Evolutionary conservation across 768 basidiomycete genomes (phyloP), one percentile per base, ranked within the genome.

Genomic region (Harrya chromipes): DNA sequence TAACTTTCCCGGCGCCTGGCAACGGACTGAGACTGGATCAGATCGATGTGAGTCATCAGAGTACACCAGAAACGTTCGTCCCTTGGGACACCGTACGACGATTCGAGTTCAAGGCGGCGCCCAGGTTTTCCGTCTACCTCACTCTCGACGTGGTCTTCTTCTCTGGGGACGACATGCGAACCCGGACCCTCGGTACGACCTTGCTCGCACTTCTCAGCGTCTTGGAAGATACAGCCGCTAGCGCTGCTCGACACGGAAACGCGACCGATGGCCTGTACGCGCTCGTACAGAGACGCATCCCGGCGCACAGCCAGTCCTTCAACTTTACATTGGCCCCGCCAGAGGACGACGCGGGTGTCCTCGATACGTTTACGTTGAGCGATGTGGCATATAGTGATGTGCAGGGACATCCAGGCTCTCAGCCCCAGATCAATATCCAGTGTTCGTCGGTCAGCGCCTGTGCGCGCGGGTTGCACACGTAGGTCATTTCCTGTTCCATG

Each of bases 401-500:
- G 31, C 36, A 35, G 12, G 4, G 33, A 6, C 31, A 27, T 10
- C 6, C 26, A 27, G 10, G 26, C 26, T 27, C 31, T 31, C 33
- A 33, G 33, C 16, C 52, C 2, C 40, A 40, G 5, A 61, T 74
- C 40, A 42, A 63, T 21, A 60, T 74, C 12, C 49, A 66, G 23
- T 73, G 72, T 46, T 70, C 65, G 0, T 67, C 70, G 10, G 45
- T 70, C 33, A 71, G 65, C 40, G 72, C 69, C 1, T 73, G 72
- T 40, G 68, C 70, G 8, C 65, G 72, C 3, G 72, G 73, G 1
- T 45, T 72, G 7, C 72, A 73, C 52, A 67, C 66, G 72, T 72
- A 46, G 4, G 70, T 60, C 16, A 19, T 12, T n/a, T 21, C 34
- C 23, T 13, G 14, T 29, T 11, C 27, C 23, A 10, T 27, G 26